Conservation (phyloP, 257 asterid genomes). For the Thymus mandschuricus region DNA sequence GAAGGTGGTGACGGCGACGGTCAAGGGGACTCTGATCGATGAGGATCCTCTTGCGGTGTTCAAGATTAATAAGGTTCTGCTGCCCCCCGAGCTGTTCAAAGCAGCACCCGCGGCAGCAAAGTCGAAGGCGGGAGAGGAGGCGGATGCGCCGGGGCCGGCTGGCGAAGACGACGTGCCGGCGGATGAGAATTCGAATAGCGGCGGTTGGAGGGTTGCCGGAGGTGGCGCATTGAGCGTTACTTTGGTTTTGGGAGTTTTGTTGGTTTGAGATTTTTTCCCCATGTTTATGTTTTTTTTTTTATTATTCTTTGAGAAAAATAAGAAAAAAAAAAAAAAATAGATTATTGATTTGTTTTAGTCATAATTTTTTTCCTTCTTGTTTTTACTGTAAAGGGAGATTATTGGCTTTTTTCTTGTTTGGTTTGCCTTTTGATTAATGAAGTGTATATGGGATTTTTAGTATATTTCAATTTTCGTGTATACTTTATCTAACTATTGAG, state of each 20-base stretch:
- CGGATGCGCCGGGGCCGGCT: conserved; percentile 48
- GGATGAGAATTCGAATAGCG: conserved; percentile 42
- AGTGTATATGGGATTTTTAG: no score
- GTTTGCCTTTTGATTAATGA: no score
- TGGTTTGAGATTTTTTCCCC: background rate
- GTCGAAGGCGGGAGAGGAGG: conserved; percentile 27
- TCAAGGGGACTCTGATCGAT: conserved; percentile 70
- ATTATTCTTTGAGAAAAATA: no score
- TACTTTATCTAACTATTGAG: no score
- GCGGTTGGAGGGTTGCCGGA: conserved; percentile 21
- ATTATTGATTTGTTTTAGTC: background rate
- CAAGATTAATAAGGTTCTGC: conserved; percentile 62
- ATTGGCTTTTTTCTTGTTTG: no score
- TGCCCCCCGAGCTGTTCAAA: conserved; percentile 73
- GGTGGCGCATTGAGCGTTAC: conserved; percentile 32
- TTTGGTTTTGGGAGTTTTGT: conserved; percentile 27
- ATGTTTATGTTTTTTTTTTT: background rate
- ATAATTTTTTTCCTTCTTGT: background rate
- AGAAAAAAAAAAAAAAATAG: background rate
- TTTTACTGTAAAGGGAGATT: no score
- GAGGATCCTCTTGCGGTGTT: no score
- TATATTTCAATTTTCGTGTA: no score
- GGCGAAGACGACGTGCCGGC: conserved; percentile 45
- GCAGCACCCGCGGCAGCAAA: conserved; percentile 48
- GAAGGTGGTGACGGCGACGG: conserved; percentile 60